phyloP scores from a whole-genome alignment of 495 filamentous ascomycete genomes.

The Penicillium alfredii region DNA sequence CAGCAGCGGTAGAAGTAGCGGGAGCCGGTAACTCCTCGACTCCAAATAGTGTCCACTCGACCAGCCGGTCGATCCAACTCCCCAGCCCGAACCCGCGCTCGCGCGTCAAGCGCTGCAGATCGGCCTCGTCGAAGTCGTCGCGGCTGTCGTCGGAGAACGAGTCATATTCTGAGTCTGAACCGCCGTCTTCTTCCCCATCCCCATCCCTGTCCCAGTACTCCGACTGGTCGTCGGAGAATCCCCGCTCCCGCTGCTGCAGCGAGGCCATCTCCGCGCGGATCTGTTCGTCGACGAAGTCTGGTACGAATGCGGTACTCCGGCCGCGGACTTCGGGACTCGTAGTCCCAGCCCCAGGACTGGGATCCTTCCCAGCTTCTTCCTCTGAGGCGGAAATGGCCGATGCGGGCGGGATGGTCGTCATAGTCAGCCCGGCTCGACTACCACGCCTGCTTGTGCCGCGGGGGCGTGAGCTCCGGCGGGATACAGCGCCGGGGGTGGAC shows the following conservation, averaged over 20 bases:
- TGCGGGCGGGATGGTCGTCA: conserved; percentile 26
- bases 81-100: conserved; percentile 64
- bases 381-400: background rate
- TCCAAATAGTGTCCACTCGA: conserved; percentile 73
- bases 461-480: conserved; percentile 29
- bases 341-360: conserved; percentile 5
- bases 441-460: conserved; percentile 27
- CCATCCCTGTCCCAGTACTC: conserved; percentile 10
- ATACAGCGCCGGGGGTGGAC: conserved; percentile 32
- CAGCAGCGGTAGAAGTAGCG: conserved; percentile 2
- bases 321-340: conserved; percentile 14
- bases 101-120: conserved; percentile 40
- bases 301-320: conserved; percentile 14
- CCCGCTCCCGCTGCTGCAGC: conserved; percentile 21
- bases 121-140: conserved; percentile 40
- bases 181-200: conserved; percentile 2
- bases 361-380: conserved; percentile 1
- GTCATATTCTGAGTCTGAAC: conserved; percentile 24
- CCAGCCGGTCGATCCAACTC: conserved; percentile 65
- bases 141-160: conserved; percentile 11
- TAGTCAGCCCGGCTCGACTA: conserved; percentile 32
- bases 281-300: conserved; percentile 41
- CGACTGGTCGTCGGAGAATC: conserved; percentile 10
- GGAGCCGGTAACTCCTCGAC: conserved; percentile 52
- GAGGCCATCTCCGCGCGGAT: conserved; percentile 40